These are phyloP conservation scores for Raphanus hybrid DNA, from an alignment of 441 rosid species.

Conservation along the genomic window DNA sequence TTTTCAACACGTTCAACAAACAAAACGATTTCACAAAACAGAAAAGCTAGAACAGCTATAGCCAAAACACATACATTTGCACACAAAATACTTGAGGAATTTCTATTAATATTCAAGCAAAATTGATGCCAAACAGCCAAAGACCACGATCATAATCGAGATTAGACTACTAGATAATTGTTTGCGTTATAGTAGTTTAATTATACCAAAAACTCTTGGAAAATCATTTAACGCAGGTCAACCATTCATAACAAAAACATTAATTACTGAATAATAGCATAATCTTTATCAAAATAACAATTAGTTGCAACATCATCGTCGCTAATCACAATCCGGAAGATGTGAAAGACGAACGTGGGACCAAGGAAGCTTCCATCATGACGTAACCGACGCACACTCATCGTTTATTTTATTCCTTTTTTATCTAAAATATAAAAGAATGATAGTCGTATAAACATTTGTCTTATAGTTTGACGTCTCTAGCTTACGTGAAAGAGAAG, in stretches of 20 bases:
- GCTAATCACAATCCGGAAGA: slow-evolving; percentile 17
- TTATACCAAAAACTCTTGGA: background rate
- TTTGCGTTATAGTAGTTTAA: background rate
- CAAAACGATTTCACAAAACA: too few relatives aligned
- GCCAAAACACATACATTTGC: too few relatives aligned
- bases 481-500: slow-evolving; percentile 22
- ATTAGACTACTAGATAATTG: background rate
- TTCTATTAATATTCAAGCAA: too few relatives aligned
- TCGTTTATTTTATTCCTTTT: background rate
- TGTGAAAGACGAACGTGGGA: slow-evolving; percentile 18
- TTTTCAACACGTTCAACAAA: too few relatives aligned
- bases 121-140: too few relatives aligned
- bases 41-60: too few relatives aligned
- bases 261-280: background rate
- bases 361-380: slow-evolving; percentile 1
- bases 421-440: background rate
- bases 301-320: slow-evolving; percentile 18
- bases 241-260: background rate
- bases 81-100: too few relatives aligned
- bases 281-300: too few relatives aligned
- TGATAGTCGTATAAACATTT: background rate
- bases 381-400: background rate
- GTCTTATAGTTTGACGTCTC: slow-evolving; percentile 17
- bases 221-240: background rate
- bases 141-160: background rate